Evolutionary conservation across 352 stramenopile genomes (phyloP).

Genomic region (Phytopythium helicoides): DNA sequence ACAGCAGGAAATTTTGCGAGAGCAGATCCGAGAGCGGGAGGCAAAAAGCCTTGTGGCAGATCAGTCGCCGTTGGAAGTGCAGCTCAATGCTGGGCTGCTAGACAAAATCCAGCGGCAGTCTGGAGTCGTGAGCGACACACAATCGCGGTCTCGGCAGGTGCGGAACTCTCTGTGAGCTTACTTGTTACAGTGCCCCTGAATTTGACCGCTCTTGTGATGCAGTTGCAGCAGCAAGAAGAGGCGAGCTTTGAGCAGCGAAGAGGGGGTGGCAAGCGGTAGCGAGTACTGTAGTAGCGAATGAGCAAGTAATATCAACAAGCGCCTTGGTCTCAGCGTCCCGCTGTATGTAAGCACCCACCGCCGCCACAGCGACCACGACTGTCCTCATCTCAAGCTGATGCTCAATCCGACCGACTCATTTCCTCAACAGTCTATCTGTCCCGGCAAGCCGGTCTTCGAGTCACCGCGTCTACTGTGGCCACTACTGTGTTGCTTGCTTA

Average conservation of each 20-base stretch:
- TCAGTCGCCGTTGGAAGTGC: constrained; percentile 66
- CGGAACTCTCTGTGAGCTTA: neutral
- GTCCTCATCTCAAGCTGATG: no score
- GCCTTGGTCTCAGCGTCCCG: neutral
- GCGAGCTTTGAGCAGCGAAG: constrained; percentile 30
- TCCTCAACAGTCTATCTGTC: neutral
- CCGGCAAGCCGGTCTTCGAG: neutral
- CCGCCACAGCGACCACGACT: no score
- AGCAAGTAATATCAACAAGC: neutral
- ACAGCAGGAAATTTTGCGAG: constrained; percentile 59
- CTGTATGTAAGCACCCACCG: constrained; percentile 2
- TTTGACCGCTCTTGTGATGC: neutral
- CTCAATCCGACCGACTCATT: neutral
- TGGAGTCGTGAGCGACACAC: constrained; percentile 62
- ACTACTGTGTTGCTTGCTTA: constrained; percentile 17
- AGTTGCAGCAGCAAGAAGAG: constrained; percentile 59
- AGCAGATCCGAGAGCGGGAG: constrained; percentile 77
- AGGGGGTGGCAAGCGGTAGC: constrained; percentile 29
- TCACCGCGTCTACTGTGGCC: neutral
- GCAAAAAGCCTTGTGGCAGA: constrained; percentile 53
- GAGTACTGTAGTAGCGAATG: constrained; percentile 3
- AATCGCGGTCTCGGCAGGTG: constrained; percentile 74
- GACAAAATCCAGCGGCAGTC: constrained; percentile 69
- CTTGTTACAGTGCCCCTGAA: no score
- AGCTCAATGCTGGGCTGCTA: constrained; percentile 68